phyloP scores from a whole-genome alignment of 345 rosid genomes.

The Turnera subulata region DNA sequence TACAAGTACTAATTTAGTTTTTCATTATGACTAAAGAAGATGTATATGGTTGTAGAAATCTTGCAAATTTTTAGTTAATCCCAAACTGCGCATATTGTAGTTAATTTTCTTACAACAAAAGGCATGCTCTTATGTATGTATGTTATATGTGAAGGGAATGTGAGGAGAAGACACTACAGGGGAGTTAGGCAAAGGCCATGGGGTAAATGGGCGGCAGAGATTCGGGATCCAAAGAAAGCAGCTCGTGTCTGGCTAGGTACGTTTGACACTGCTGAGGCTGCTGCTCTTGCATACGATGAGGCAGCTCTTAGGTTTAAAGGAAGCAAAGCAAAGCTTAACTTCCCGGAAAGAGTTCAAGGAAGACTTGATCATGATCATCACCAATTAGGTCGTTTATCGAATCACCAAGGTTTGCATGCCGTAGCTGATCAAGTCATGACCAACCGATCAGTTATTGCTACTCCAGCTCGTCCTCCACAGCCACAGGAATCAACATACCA shows the following conservation, averaged over 20 bases:
- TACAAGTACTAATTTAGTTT: no score
- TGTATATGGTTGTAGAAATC: no score
- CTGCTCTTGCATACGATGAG: conserved; percentile 73
- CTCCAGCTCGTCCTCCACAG: conserved; percentile 5
- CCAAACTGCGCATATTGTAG: no score
- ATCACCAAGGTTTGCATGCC: conserved; percentile 1
- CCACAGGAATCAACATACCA: conserved; percentile 1
- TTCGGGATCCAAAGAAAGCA: conserved; percentile 49
- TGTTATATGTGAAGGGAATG: conserved; percentile 18
- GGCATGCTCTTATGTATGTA: no score
- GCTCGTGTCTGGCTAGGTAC: conserved; percentile 70
- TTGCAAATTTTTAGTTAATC: no score
- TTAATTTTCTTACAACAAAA: no score
- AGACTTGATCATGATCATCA: conserved; percentile 3
- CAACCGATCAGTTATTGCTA: neutral
- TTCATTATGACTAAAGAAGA: no score
- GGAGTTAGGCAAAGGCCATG: conserved; percentile 58
- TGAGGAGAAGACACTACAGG: conserved; percentile 40
- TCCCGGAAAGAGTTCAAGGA: conserved; percentile 67
- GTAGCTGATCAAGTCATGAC: neutral
- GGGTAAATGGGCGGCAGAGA: conserved; percentile 59
- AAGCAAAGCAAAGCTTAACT: conserved; percentile 80
- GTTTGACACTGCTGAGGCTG: conserved; percentile 72
- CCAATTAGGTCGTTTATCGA: conserved; percentile 21
- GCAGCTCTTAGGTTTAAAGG: conserved; percentile 86